Percentiles rank a stretch among this genome's conserved stretches.
These are phyloP conservation scores for Amylocystis lapponica DNA, from an alignment of 768 basidiomycete species.

Conservation along the genomic window DNA sequence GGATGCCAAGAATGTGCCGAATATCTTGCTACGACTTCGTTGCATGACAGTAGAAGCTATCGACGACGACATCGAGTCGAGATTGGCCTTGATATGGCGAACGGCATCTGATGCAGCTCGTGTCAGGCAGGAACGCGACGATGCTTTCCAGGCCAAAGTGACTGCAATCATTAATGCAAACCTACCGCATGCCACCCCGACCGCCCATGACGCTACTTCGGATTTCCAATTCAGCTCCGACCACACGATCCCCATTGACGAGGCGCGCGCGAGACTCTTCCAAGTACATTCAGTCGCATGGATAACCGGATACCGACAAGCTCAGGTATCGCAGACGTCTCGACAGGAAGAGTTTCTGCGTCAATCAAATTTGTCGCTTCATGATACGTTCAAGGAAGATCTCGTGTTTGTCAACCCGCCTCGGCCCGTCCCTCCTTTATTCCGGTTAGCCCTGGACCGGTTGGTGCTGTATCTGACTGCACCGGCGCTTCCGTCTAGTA, in stretches of 20 bases:
- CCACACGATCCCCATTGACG: slow-evolving; percentile 64
- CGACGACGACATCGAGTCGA: slow-evolving; percentile 81
- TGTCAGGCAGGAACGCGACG: slow-evolving; percentile 66
- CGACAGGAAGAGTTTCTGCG: slow-evolving; percentile 9
- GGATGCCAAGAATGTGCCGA: slow-evolving; percentile 65
- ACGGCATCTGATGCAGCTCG: slow-evolving; percentile 68
- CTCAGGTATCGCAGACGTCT: slow-evolving; percentile 35
- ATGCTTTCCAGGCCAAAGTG: slow-evolving; percentile 76
- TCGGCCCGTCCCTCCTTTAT: slow-evolving; percentile 52
- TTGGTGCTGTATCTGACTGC: slow-evolving; percentile 49
- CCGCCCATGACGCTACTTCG: slow-evolving; percentile 25
- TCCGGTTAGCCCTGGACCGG: slow-evolving; percentile 58
- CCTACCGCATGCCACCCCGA: slow-evolving; percentile 15
- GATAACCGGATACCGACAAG: slow-evolving; percentile 37
- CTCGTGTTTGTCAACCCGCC: slow-evolving; percentile 35
- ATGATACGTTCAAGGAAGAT: slow-evolving; percentile 30
- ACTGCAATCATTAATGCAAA: slow-evolving; percentile 51
- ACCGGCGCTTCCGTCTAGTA: slow-evolving; percentile 56
- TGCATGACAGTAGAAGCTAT: slow-evolving; percentile 68
- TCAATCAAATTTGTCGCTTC: slow-evolving; percentile 4
- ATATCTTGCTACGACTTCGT: slow-evolving; percentile 51
- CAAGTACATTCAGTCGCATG: slow-evolving; percentile 70
- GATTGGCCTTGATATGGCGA: slow-evolving; percentile 67
- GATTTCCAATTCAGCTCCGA: slow-evolving; percentile 60
- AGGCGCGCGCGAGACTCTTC: slow-evolving; percentile 66